Conservation (phyloP, 1,284 basidiomycete species). For the Cryptococcus amylolentus region DNA sequence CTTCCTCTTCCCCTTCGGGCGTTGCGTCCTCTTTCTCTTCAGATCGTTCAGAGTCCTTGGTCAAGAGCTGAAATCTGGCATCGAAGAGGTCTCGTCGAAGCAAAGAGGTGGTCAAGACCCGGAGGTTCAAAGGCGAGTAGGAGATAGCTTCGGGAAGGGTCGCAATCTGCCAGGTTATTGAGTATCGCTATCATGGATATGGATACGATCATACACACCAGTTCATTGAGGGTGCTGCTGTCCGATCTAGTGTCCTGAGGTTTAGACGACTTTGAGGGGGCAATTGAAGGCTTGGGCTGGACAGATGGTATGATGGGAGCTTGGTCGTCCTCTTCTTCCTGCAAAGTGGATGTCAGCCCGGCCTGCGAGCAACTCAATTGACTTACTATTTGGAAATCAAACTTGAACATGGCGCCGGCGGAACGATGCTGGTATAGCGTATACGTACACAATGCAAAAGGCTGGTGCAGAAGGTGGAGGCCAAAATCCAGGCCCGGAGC, state of each 20-base stretch:
- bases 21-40: conserved; percentile 1
- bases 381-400: conserved; percentile 49
- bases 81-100: conserved; percentile 86
- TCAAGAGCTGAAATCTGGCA: conserved; percentile 83
- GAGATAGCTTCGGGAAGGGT: conserved; percentile 44
- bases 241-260: conserved; percentile 16
- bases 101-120: conserved; percentile 19
- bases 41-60: conserved; percentile 16
- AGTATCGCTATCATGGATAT: neutral
- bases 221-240: conserved; percentile 35
- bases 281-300: conserved; percentile 2
- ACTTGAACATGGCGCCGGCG: conserved; percentile 41
- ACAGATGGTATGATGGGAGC: conserved; percentile 12
- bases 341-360: neutral
- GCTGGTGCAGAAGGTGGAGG: too few species aligned
- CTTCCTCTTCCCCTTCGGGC: conserved; percentile 23
- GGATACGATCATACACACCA: conserved; percentile 24
- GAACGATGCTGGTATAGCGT: too few species aligned
- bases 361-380: neutral
- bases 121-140: conserved; percentile 38
- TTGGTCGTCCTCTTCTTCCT: conserved; percentile 21
- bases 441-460: too few species aligned
- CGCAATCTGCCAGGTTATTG: conserved; percentile 25
- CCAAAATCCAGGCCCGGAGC: too few species aligned
- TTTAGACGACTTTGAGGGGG: neutral